Percentiles rank a stretch among this genome's conserved stretches.
Evolutionary conservation across 495 filamentous ascomycete species (phyloP).

Genomic region (Hypoxylon lenormandii): DNA sequence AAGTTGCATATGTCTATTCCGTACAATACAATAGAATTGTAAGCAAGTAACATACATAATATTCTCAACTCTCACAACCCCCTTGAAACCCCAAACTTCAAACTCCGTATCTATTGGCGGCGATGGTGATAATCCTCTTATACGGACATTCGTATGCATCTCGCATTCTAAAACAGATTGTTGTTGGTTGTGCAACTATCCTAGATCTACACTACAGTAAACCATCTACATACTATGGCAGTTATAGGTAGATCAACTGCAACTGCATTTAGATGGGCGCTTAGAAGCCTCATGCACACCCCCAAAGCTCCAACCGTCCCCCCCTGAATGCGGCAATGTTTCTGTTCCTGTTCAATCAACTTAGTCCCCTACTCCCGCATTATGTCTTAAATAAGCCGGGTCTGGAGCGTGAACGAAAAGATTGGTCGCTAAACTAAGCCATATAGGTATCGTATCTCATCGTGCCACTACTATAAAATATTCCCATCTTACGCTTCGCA

Average conservation of each 20-base stretch:
- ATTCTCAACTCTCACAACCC: slow-evolving; percentile 1
- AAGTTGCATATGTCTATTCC: too few species aligned
- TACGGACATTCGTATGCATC: slow-evolving; percentile 21
- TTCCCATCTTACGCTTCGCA: background rate
- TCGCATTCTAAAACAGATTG: slow-evolving; percentile 25
- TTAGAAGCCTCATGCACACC: slow-evolving; percentile 29
- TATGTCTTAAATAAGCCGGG: background rate
- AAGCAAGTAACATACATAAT: too few species aligned
- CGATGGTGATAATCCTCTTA: slow-evolving; percentile 2
- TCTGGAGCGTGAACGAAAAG: slow-evolving; percentile 12
- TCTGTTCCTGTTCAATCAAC: too few species aligned
- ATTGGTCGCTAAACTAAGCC: background rate
- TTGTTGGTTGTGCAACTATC: slow-evolving; percentile 29
- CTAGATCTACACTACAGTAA: slow-evolving; percentile 19
- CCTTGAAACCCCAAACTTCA: background rate
- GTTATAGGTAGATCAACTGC: too few species aligned
- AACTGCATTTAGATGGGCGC: slow-evolving; percentile 24
- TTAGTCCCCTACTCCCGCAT: too few species aligned
- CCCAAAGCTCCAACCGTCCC: background rate
- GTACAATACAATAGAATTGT: too few species aligned
- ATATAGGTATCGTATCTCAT: background rate
- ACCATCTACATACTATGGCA: too few species aligned
- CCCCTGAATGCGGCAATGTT: background rate
- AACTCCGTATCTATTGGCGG: background rate
- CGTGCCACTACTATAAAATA: background rate